phyloP scores from a whole-genome alignment of 805 yeast genomes.

The Metschnikowia drakensbergensis region DNA sequence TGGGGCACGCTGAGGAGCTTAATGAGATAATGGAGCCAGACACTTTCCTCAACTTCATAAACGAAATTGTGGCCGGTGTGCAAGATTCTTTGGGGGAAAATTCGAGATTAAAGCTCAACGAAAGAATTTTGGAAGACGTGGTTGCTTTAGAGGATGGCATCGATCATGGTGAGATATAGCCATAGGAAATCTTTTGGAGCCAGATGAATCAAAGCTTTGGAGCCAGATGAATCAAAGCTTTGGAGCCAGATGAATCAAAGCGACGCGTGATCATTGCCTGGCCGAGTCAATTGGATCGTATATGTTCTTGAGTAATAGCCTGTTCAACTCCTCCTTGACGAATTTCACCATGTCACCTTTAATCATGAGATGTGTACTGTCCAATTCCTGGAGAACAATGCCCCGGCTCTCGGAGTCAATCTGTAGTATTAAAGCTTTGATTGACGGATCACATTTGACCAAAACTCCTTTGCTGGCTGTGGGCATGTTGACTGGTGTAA shows the following conservation, averaged over 20 bases:
- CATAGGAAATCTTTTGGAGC: neutral
- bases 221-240: neutral
- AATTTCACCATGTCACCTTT: conserved; percentile 72
- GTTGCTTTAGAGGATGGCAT: conserved; percentile 10
- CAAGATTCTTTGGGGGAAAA: conserved; percentile 19
- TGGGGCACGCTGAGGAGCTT: conserved; percentile 24
- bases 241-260: neutral
- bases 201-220: neutral
- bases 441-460: conserved; percentile 80
- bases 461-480: conserved; percentile 43
- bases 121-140: conserved; percentile 24
- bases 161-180: neutral
- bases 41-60: conserved; percentile 49
- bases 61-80: conserved; percentile 28
- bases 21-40: conserved; percentile 63
- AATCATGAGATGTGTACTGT: conserved; percentile 84
- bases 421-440: conserved; percentile 76
- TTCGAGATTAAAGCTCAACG: conserved; percentile 20
- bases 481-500: conserved; percentile 26
- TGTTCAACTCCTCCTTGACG: conserved; percentile 73
- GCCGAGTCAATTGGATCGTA: conserved; percentile 82
- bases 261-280: conserved; percentile 7
- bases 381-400: conserved; percentile 70
- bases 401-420: conserved; percentile 77
- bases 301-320: conserved; percentile 73